Evolutionary conservation across 2,329 filamentous ascomycete genomes (phyloP).

Genomic region (Fusarium circinatum): DNA sequence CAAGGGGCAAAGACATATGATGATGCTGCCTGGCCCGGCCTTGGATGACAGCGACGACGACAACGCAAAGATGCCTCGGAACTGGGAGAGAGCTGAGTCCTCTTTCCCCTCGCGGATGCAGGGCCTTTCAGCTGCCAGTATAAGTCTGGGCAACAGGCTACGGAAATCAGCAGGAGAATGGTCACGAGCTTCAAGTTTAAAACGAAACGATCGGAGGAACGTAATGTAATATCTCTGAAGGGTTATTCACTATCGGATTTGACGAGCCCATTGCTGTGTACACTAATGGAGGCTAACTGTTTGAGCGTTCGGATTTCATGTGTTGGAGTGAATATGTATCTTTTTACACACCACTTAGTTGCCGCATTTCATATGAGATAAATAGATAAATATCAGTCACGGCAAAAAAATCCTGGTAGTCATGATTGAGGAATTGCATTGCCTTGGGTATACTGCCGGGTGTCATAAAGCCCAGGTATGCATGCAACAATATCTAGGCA

Average conservation of each 20-base stretch:
- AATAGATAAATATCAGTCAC: neutral
- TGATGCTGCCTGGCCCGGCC: constrained; percentile 45
- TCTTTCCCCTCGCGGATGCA: constrained; percentile 38
- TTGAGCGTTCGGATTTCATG: neutral
- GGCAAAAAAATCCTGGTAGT: neutral
- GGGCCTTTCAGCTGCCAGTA: constrained; percentile 51
- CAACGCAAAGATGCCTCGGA: constrained; percentile 39
- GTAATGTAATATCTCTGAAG: constrained; percentile 10
- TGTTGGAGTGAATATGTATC: neutral
- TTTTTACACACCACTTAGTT: neutral
- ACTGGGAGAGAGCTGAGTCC: constrained; percentile 45
- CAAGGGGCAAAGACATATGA: constrained; percentile 43
- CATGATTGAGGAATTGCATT: neutral
- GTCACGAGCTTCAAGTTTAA: constrained; percentile 57
- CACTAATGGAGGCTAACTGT: neutral
- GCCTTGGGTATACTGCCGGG: neutral
- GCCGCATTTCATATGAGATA: neutral
- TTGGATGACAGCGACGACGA: constrained; percentile 46
- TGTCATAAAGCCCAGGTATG: neutral
- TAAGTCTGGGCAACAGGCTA: constrained; percentile 61
- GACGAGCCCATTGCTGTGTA: constrained; percentile 4
- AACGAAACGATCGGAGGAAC: constrained; percentile 45
- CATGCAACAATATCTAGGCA: neutral
- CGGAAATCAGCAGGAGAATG: constrained; percentile 60
- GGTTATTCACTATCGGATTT: neutral